Evolutionary conservation across 768 basidiomycete genomes (phyloP).

Genomic region (Glaciozyma antarctica): DNA sequence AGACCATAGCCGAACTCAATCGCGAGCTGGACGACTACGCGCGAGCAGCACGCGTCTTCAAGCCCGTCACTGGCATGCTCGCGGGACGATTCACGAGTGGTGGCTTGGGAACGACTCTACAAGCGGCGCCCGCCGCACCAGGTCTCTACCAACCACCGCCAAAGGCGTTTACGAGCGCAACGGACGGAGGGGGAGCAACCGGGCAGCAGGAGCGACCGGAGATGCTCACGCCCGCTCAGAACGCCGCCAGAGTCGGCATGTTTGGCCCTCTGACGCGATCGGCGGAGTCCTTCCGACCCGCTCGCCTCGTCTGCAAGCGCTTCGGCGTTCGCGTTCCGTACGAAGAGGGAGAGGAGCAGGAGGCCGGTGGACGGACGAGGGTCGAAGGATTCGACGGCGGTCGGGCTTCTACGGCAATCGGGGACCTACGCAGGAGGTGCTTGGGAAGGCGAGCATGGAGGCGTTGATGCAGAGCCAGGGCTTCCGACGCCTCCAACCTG

Average conservation of each 20-base stretch:
- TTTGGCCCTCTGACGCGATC: constrained; percentile 83
- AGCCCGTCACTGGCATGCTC: constrained; percentile 85
- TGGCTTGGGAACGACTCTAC: constrained; percentile 41
- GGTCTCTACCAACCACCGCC: constrained; percentile 40
- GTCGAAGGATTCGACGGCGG: constrained; percentile 22
- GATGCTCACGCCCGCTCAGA: constrained; percentile 54
- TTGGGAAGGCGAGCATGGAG: constrained; percentile 30
- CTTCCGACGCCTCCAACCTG: constrained; percentile 31
- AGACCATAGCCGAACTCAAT: constrained; percentile 60
- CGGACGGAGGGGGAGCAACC: constrained; percentile 44
- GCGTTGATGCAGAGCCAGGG: constrained; percentile 20
- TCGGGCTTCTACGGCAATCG: constrained; percentile 3
- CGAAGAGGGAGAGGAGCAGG: constrained; percentile 20
- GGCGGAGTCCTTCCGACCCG: constrained; percentile 64
- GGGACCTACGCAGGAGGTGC: constrained; percentile 15
- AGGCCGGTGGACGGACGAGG: constrained; percentile 12
- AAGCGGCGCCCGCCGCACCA: constrained; percentile 24
- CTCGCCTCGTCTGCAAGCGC: constrained; percentile 77
- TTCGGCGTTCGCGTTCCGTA: constrained; percentile 87
- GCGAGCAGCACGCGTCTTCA: constrained; percentile 78
- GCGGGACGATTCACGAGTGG: constrained; percentile 86
- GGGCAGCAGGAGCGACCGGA: constrained; percentile 46
- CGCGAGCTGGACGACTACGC: constrained; percentile 78
- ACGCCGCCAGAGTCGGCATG: constrained; percentile 79
- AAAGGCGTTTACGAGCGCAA: constrained; percentile 7